These are phyloP conservation scores for Candida suzukii DNA, from an alignment of 805 yeast species.

Conservation along the genomic window DNA sequence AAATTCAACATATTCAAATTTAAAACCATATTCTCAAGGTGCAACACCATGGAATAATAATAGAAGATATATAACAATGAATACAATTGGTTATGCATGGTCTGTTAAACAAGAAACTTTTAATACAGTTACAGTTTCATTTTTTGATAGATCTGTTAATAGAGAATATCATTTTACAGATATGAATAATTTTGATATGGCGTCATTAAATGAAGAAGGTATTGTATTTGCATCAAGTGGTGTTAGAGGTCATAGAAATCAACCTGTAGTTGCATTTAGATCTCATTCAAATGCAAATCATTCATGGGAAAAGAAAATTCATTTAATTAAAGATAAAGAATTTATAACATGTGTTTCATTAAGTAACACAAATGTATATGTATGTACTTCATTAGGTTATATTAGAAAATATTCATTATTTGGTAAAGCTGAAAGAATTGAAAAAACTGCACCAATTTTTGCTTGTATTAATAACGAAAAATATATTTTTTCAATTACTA, in stretches of 20 bases:
- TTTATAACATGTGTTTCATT: slow-evolving; percentile 62
- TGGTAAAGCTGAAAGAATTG: slow-evolving; percentile 68
- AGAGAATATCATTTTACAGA: slow-evolving; percentile 86
- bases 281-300: slow-evolving; percentile 59
- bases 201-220: slow-evolving; percentile 64
- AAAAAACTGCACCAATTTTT: slow-evolving; percentile 66
- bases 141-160: slow-evolving; percentile 70
- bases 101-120: slow-evolving; percentile 55
- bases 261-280: slow-evolving; percentile 46
- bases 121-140: slow-evolving; percentile 76
- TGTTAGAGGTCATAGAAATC: slow-evolving; percentile 15
- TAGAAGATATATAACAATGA: slow-evolving; percentile 75
- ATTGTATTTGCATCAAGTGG: slow-evolving; percentile 49
- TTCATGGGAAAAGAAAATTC: slow-evolving; percentile 61
- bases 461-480: slow-evolving; percentile 59
- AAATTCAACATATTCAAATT: slow-evolving; percentile 16
- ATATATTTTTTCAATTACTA: slow-evolving; percentile 45
- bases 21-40: slow-evolving; percentile 77
- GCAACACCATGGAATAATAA: slow-evolving; percentile 72
- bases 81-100: slow-evolving; percentile 76
- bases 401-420: slow-evolving; percentile 61
- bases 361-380: slow-evolving; percentile 51
- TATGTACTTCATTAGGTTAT: slow-evolving; percentile 73
- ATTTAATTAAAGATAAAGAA: slow-evolving; percentile 31
- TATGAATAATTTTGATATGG: slow-evolving; percentile 60